phyloP scores from a whole-genome alignment of 306 rosid species.

The Prosopis cineraria region DNA sequence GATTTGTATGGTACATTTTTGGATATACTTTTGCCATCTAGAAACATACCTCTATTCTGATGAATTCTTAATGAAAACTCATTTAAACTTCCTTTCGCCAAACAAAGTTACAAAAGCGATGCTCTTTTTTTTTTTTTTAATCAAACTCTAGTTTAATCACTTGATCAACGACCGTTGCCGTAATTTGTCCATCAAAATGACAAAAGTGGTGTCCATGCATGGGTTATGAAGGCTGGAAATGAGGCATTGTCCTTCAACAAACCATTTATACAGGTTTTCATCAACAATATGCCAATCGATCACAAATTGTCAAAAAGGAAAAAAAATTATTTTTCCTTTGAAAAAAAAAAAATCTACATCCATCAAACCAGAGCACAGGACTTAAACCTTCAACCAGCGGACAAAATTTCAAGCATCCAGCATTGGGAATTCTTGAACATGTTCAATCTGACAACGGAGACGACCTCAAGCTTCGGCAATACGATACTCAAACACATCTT shows the following conservation, averaged over 20 bases:
- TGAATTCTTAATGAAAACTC: too few relatives aligned
- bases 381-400: not conserved
- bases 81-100: too few relatives aligned
- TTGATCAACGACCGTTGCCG: not conserved
- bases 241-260: not conserved
- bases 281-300: not conserved
- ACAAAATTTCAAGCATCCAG: constrained; percentile 39
- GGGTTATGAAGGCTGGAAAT: not conserved
- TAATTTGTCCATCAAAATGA: not conserved
- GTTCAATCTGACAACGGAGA: constrained; percentile 3
- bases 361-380: not conserved
- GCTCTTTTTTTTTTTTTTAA: not conserved
- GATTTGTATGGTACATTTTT: too few relatives aligned
- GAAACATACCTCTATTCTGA: too few relatives aligned
- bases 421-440: constrained; percentile 18
- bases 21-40: too few relatives aligned
- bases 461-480: constrained; percentile 55
- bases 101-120: too few relatives aligned
- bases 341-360: constrained; percentile 1
- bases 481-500: constrained; percentile 89
- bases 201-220: not conserved
- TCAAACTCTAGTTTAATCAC: not conserved
- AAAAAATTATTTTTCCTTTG: not conserved
- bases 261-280: not conserved
- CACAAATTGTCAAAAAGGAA: not conserved